Base-by-base conservation (phyloP, 257 asterid genomes). In the Linaria vulgaris region DNA sequence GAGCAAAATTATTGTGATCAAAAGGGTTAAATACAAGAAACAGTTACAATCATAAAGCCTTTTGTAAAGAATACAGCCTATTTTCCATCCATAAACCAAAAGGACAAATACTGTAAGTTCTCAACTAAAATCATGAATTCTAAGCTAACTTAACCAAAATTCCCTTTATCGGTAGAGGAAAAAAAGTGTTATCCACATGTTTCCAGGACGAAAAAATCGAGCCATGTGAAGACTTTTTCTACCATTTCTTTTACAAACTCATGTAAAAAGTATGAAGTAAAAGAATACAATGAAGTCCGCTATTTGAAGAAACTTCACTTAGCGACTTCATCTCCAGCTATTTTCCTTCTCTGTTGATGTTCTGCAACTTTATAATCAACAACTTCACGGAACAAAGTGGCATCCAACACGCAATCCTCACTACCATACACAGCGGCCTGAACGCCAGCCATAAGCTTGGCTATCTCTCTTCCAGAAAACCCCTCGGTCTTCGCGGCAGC, bases 401-500 rank as follows among this genome's bases (percentile, higher is more conserved):
- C 69, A 68, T 87, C 97, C 81, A 89, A 80, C 31, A 83, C 82
- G 31, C 99, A 92, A 45, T 83, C 70, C 73, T 78, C 79, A 19
- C 90, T 89, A 20, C 99, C 99, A 13, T 92, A 92, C 4, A 92
- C 99, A 0, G 99, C 95, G 37, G 99, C 97, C 72, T 87, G 99
- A 69, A 92, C 90, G 56, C 97, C 72, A 0, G 96, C 97, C 97
- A 92, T 83, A 78, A 89, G 81, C 77, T 92, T 89, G 0, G 99
- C 99, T 0, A 89, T 82, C 77, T 92, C 99, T 61, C 99, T 83
- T 24, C 99, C 99, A 12, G 97, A 92, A 76, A 92, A 92, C 3
- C 96, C 99, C 25, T 68, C 79, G 0, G 87, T 85, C 74, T 72
- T 89, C 8, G 80, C 83, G 22, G 96, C 99, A 48, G 95, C 97